Conservation (phyloP, 345 rosid genomes). For the Citrus cavaleriei region DNA sequence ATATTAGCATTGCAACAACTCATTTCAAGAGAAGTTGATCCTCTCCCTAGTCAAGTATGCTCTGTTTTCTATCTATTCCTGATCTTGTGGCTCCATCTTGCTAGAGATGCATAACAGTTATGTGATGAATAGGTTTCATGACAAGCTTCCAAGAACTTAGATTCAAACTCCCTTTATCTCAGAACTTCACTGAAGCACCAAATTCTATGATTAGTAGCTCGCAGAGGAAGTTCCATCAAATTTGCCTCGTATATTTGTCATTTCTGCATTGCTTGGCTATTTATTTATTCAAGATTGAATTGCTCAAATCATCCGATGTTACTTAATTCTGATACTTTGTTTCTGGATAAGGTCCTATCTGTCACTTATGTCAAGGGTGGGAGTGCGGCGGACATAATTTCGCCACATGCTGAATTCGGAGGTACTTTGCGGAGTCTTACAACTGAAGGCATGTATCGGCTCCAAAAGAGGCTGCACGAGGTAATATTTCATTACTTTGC, state of each 20-base stretch:
- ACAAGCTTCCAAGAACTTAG: no score
- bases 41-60: conserved; percentile 54
- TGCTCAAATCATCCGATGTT: neutral
- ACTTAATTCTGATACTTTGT: neutral
- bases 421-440: conserved; percentile 88
- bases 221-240: no score
- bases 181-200: no score
- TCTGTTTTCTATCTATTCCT: no score
- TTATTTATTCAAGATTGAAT: neutral
- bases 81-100: no score
- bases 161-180: neutral
- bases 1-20: conserved; percentile 78
- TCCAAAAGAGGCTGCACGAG: conserved; percentile 60
- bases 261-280: no score
- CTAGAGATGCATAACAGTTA: no score
- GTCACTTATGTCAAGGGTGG: conserved; percentile 61
- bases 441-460: conserved; percentile 56
- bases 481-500: conserved; percentile 19
- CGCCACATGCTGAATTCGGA: conserved; percentile 63
- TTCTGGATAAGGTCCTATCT: conserved; percentile 60
- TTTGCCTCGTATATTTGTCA: no score
- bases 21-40: conserved; percentile 75
- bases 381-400: conserved; percentile 45
- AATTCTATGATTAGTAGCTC: no score
- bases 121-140: no score